phyloP scores from a whole-genome alignment of 495 filamentous ascomycete species.

The Rostrohypoxylon terebratum region DNA sequence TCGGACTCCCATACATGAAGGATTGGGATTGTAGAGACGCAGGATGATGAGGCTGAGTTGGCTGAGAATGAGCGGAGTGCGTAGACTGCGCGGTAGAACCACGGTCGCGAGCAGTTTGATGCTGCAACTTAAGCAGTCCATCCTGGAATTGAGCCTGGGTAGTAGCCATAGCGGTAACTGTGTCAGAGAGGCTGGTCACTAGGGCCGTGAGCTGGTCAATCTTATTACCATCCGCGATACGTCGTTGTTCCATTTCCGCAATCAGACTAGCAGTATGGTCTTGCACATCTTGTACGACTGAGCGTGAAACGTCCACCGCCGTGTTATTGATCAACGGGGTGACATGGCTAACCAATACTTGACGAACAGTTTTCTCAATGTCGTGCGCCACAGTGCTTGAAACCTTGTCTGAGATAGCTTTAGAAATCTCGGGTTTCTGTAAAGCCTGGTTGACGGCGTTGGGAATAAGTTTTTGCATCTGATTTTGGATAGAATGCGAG shows the following conservation, averaged over 20 bases:
- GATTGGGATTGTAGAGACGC: slow-evolving; percentile 32
- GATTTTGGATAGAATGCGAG: slow-evolving; percentile 68
- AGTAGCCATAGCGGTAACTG: slow-evolving; percentile 75
- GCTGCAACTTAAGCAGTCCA: slow-evolving; percentile 68
- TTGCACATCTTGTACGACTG: slow-evolving; percentile 73
- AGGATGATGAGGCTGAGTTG: slow-evolving; percentile 20
- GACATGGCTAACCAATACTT: slow-evolving; percentile 69
- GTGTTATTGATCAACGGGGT: slow-evolving; percentile 71
- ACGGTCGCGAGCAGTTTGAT: slow-evolving; percentile 52
- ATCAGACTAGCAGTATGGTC: slow-evolving; percentile 70
- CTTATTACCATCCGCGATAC: slow-evolving; percentile 76
- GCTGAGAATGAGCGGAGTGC: slow-evolving; percentile 39
- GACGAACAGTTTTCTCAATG: slow-evolving; percentile 75
- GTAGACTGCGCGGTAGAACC: slow-evolving; percentile 32
- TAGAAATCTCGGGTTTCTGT: slow-evolving; percentile 75
- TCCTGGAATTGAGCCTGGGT: slow-evolving; percentile 72
- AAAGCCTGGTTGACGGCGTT: slow-evolving; percentile 65
- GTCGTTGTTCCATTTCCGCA: slow-evolving; percentile 74
- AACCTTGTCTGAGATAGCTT: slow-evolving; percentile 76
- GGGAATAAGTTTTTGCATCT: slow-evolving; percentile 65
- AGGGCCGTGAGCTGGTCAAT: slow-evolving; percentile 83
- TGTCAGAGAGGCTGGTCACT: slow-evolving; percentile 76
- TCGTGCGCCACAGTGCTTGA: slow-evolving; percentile 70
- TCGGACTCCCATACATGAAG: slow-evolving; percentile 46
- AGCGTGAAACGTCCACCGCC: slow-evolving; percentile 66